A percentile compares a stretch with the other conserved stretches of the same genome.
These are phyloP conservation scores for Dichomitus squalens DNA, from an alignment of 1,284 basidiomycete genomes.

Conservation along the genomic window DNA sequence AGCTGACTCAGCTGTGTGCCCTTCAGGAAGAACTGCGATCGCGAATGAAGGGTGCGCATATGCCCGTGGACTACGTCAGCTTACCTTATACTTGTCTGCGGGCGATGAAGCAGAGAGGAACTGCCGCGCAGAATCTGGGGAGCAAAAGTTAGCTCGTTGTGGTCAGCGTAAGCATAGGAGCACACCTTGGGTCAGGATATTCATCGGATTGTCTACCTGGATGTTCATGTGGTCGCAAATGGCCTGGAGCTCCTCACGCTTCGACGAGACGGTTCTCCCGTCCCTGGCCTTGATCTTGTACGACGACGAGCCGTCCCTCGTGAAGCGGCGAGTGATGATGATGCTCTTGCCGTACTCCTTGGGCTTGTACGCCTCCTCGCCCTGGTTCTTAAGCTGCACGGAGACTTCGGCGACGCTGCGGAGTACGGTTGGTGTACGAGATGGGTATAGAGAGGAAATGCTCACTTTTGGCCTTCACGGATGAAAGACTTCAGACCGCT, in stretches of 20 bases:
- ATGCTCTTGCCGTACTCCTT: slow-evolving; percentile 86
- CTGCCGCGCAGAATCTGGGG: slow-evolving; percentile 53
- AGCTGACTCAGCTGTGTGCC: slow-evolving; percentile 93
- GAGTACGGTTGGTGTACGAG: background rate
- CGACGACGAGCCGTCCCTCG: slow-evolving; percentile 69
- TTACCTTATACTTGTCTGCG: slow-evolving; percentile 88
- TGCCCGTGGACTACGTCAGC: slow-evolving; percentile 19
- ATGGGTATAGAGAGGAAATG: background rate
- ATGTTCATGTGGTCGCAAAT: slow-evolving; percentile 96
- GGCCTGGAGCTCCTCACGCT: slow-evolving; percentile 82
- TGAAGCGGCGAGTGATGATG: slow-evolving; percentile 82
- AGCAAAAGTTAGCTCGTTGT: background rate
- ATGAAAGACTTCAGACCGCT: slow-evolving; percentile 89
- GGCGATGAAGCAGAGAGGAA: slow-evolving; percentile 88
- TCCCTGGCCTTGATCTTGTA: slow-evolving; percentile 87
- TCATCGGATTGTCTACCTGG: slow-evolving; percentile 96
- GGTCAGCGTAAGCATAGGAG: background rate
- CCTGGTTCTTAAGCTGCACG: slow-evolving; percentile 85
- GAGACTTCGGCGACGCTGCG: slow-evolving; percentile 75
- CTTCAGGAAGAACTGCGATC: slow-evolving; percentile 83
- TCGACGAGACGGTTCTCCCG: slow-evolving; percentile 72
- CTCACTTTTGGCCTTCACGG: slow-evolving; percentile 80
- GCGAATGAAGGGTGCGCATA: background rate
- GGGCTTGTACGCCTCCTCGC: slow-evolving; percentile 85
- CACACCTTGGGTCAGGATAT: slow-evolving; percentile 87